These are phyloP conservation scores for Quercus dentata DNA, from an alignment of 306 rosid species.

Conservation along the genomic window DNA sequence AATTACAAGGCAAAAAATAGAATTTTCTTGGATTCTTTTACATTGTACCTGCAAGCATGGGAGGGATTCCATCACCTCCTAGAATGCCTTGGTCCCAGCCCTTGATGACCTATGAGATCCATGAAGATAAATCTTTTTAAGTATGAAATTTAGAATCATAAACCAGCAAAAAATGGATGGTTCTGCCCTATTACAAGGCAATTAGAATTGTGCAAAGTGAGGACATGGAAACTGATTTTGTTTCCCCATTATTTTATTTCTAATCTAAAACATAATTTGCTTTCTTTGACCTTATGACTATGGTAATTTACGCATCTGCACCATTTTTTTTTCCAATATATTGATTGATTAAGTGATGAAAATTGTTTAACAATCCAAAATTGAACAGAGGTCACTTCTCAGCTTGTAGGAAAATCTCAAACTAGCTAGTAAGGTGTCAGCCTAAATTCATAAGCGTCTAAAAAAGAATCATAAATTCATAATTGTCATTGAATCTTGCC, in stretches of 20 bases:
- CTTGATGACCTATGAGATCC: slow-evolving; percentile 68
- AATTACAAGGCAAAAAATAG: background rate
- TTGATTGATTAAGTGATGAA: background rate
- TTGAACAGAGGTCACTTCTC: background rate
- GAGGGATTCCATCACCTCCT: slow-evolving; percentile 92
- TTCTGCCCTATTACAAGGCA: background rate
- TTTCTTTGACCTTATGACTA: too few relatives aligned
- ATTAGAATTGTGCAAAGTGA: background rate
- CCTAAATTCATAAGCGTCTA: too few relatives aligned
- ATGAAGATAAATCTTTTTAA: background rate
- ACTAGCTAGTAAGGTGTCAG: background rate
- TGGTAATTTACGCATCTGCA: too few relatives aligned
- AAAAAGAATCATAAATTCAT: background rate
- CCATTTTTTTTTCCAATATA: too few relatives aligned
- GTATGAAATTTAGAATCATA: background rate
- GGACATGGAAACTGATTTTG: background rate
- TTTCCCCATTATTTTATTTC: too few relatives aligned
- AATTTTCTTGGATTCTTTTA: background rate
- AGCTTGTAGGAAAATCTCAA: background rate
- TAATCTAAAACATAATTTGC: too few relatives aligned
- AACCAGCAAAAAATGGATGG: background rate
- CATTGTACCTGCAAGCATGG: slow-evolving; percentile 82
- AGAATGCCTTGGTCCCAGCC: slow-evolving; percentile 97
- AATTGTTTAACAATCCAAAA: background rate
- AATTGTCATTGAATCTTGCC: background rate